phyloP scores from a whole-genome alignment of 768 basidiomycete species.

The Mycena chlorophos region DNA sequence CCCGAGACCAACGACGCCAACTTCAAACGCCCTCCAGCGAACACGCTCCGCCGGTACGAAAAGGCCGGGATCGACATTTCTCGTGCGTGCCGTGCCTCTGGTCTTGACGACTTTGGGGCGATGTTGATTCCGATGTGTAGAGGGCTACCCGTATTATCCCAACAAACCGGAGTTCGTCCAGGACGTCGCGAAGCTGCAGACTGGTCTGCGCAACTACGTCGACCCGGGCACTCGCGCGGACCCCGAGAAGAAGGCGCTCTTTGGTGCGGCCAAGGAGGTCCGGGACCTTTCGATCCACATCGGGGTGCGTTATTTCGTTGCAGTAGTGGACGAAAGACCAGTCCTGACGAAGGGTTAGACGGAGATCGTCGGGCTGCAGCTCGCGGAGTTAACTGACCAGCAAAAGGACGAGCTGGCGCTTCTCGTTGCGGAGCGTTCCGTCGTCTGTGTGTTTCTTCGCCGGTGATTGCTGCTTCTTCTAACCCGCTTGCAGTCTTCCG shows the following conservation, averaged over 20 bases:
- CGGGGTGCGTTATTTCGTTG: slow-evolving; percentile 14
- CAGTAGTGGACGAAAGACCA: too few relatives aligned
- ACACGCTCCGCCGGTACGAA: slow-evolving; percentile 23
- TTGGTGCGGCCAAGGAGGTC: slow-evolving; percentile 24
- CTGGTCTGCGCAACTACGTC: slow-evolving; percentile 18
- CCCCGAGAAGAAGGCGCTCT: slow-evolving; percentile 24
- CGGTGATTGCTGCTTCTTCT: not conserved
- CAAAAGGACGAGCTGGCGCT: slow-evolving; percentile 24
- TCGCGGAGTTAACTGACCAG: slow-evolving; percentile 21
- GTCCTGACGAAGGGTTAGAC: too few relatives aligned
- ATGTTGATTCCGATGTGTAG: not conserved
- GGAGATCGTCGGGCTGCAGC: slow-evolving; percentile 24
- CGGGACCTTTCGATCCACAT: slow-evolving; percentile 21
- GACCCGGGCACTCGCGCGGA: slow-evolving; percentile 23
- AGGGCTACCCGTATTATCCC: slow-evolving; percentile 24
- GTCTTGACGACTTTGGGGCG: not conserved
- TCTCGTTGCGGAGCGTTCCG: slow-evolving; percentile 24
- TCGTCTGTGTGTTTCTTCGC: slow-evolving; percentile 15
- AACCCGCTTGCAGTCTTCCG: slow-evolving; percentile 15
- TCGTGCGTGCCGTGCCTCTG: slow-evolving; percentile 5
- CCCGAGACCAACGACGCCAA: slow-evolving; percentile 13
- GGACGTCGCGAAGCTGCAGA: slow-evolving; percentile 25
- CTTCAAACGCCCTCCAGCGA: slow-evolving; percentile 21
- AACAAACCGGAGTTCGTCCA: slow-evolving; percentile 23
- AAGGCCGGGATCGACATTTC: slow-evolving; percentile 23